A percentile compares a stretch with the other conserved stretches of the same genome.
phyloP scores from a whole-genome alignment of 768 basidiomycete genomes.

The Sistotremastrum niveocremeum region DNA sequence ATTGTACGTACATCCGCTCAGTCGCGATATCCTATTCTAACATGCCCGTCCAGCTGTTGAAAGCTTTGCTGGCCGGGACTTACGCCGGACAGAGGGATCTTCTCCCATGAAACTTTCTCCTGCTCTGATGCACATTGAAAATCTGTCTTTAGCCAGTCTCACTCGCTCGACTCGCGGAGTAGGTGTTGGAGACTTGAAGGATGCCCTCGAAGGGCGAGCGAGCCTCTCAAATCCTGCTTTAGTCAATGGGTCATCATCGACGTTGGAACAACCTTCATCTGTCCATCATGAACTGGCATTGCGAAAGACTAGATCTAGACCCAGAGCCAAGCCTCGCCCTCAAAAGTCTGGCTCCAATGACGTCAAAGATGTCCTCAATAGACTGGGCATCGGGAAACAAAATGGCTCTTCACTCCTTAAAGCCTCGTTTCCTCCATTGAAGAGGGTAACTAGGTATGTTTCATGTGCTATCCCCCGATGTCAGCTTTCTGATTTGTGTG shows the following conservation, averaged over 20 bases:
- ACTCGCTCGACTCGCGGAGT: conserved; percentile 67
- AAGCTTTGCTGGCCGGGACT: conserved; percentile 36
- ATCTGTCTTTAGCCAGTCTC: conserved; percentile 76
- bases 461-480: too few relatives aligned
- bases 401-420: conserved; percentile 49
- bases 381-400: conserved; percentile 69
- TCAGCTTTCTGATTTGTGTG: too few relatives aligned
- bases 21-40: conserved; percentile 3
- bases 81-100: conserved; percentile 53
- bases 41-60: conserved; percentile 35
- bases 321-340: conserved; percentile 15
- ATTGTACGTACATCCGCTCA: conserved; percentile 41
- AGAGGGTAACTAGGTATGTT: conserved; percentile 14
- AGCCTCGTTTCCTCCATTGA: conserved; percentile 51
- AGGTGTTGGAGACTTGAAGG: conserved; percentile 78
- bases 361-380: conserved; percentile 70
- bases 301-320: conserved; percentile 22
- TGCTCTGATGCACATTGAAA: conserved; percentile 82
- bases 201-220: conserved; percentile 76
- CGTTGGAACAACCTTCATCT: conserved; percentile 56
- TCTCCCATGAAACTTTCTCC: conserved; percentile 73
- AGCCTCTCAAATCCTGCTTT: conserved; percentile 72
- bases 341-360: conserved; percentile 37
- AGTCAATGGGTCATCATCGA: conserved; percentile 45
- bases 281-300: conserved; percentile 36